These are phyloP conservation scores for Tetrahymena thermophila DNA, from an alignment of 73 alveolate species.

Conservation along the genomic window DNA sequence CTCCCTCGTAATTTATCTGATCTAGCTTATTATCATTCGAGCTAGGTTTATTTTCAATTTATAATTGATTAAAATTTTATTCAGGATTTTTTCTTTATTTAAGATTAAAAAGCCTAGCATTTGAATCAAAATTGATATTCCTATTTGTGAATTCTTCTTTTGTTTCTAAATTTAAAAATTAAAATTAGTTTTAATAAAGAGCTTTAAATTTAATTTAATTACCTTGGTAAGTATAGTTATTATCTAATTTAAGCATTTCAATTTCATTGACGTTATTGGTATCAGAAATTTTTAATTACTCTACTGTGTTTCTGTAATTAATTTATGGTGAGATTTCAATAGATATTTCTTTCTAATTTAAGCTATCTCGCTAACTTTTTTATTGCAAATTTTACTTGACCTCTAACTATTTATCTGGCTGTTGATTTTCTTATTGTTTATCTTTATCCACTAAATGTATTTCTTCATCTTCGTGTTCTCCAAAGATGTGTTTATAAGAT, in stretches of 20 bases:
- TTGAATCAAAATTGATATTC: neutral
- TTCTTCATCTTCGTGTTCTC: neutral
- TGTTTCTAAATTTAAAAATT: neutral
- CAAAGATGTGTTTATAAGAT: neutral
- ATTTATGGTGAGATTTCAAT: neutral
- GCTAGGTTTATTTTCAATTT: too few species aligned
- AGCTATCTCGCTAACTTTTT: too few species aligned
- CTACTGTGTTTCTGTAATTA: neutral
- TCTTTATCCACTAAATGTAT: too few species aligned
- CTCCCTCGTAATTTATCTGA: neutral
- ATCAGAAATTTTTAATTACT: too few species aligned
- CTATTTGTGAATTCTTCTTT: neutral
- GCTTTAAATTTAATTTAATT: neutral
- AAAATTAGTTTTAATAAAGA: too few species aligned
- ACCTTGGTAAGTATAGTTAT: neutral
- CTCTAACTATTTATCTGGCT: neutral
- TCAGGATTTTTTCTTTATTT: neutral
- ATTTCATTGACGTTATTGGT: neutral
- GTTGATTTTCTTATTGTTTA: neutral
- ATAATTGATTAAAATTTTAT: too few species aligned
- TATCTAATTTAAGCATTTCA: neutral
- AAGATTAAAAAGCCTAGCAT: neutral
- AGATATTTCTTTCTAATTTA: neutral
- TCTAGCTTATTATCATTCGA: neutral
- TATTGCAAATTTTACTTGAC: neutral